These are phyloP conservation scores for Fusarium odoratissimum DNA, from an alignment of 2,329 filamentous ascomycete species.

Conservation along the genomic window DNA sequence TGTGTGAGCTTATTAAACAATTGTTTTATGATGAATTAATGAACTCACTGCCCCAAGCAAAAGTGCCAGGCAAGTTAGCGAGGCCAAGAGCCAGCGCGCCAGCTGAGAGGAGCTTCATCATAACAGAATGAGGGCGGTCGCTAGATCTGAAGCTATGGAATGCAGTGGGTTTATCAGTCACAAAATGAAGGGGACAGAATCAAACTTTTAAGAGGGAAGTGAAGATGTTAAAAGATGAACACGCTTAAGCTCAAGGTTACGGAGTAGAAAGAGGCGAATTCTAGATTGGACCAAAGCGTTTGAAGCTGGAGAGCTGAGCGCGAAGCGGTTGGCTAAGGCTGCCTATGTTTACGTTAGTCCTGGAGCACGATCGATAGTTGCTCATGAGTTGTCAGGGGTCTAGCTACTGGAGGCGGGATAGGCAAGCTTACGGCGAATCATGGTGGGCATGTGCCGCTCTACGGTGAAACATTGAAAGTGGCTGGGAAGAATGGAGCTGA, in stretches of 20 bases:
- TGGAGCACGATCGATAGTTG: slow-evolving; percentile 37
- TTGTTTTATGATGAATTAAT: slow-evolving; percentile 20
- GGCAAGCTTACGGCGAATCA: slow-evolving; percentile 38
- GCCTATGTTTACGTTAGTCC: slow-evolving; percentile 8
- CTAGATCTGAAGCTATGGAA: background rate
- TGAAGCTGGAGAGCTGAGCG: slow-evolving; percentile 26
- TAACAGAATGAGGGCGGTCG: background rate
- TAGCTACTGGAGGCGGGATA: slow-evolving; percentile 4
- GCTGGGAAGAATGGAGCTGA: slow-evolving; percentile 13
- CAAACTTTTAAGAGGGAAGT: background rate
- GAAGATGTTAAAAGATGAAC: slow-evolving; percentile 14
- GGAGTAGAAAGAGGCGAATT: slow-evolving; percentile 15
- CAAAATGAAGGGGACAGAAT: background rate
- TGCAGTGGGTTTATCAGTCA: background rate
- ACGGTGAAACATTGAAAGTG: slow-evolving; percentile 38
- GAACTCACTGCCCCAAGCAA: slow-evolving; percentile 58
- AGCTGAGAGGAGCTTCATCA: slow-evolving; percentile 50
- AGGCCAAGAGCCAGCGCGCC: slow-evolving; percentile 47
- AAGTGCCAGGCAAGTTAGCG: slow-evolving; percentile 49
- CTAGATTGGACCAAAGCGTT: slow-evolving; percentile 19
- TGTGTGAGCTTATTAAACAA: slow-evolving; percentile 21
- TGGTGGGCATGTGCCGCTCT: slow-evolving; percentile 28
- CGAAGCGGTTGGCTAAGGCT: slow-evolving; percentile 31
- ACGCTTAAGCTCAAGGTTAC: background rate
- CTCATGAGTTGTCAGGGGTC: slow-evolving; percentile 21